These are phyloP conservation scores for Agastache rugosa DNA, from an alignment of 257 asterid genomes.

Conservation along the genomic window DNA sequence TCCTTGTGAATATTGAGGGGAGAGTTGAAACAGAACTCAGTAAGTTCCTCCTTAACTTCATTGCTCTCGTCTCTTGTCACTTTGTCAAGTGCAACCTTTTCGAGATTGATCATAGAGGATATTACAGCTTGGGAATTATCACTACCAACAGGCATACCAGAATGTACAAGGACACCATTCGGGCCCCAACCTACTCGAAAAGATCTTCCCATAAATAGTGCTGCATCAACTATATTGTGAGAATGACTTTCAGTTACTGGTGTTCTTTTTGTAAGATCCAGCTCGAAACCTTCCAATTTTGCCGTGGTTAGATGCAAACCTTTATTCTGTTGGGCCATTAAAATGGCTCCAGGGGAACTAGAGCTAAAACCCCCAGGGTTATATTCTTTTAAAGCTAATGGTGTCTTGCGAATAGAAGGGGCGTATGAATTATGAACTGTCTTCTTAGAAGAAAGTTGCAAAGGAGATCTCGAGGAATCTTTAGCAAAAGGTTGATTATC, in stretches of 20 bases:
- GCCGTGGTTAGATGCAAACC: conserved; percentile 56
- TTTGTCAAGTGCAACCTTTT: conserved; percentile 81
- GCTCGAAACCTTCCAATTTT: conserved; percentile 76
- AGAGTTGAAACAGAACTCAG: conserved; percentile 72
- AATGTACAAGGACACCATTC: conserved; percentile 88
- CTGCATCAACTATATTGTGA: conserved; percentile 89
- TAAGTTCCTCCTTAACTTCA: conserved; percentile 64
- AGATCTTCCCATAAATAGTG: conserved; percentile 95
- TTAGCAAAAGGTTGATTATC: conserved; percentile 52
- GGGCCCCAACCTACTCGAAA: conserved; percentile 99
- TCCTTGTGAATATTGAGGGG: conserved; percentile 88
- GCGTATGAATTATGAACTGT: conserved; percentile 48
- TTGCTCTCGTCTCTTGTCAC: conserved; percentile 74
- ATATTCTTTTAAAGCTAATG: conserved; percentile 81
- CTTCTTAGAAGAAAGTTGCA: conserved; percentile 49
- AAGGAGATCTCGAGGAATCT: conserved; percentile 70
- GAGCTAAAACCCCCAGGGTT: conserved; percentile 74
- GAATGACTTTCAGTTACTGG: conserved; percentile 72
- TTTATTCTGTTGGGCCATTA: conserved; percentile 80
- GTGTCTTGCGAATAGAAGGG: conserved; percentile 74
- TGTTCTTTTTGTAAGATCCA: conserved; percentile 65
- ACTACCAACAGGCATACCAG: conserved; percentile 87
- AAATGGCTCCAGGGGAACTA: conserved; percentile 69
- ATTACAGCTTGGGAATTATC: conserved; percentile 46
- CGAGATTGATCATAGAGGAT: conserved; percentile 83